A percentile compares a stretch with the other conserved stretches of the same genome.
Conservation (phyloP, 345 rosid genomes). For the Salix udensis region DNA sequence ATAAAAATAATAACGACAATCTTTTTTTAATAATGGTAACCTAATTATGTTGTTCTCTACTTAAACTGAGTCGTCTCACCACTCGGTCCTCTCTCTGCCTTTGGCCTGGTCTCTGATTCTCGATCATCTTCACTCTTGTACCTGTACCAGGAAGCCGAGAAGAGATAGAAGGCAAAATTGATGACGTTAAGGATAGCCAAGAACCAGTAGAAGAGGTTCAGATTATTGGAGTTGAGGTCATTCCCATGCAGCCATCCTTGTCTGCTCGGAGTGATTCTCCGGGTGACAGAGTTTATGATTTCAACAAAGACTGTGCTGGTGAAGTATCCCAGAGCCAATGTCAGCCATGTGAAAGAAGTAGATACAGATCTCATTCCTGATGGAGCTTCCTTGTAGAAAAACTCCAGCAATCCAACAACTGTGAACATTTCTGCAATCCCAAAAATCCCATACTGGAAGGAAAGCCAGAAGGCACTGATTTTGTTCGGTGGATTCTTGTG, state of each 20-base stretch:
- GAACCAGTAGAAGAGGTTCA: slow-evolving; percentile 37
- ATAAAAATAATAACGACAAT: too few relatives aligned
- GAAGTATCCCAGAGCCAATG: slow-evolving; percentile 35
- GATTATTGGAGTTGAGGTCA: slow-evolving; percentile 25
- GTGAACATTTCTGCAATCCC: slow-evolving; percentile 44
- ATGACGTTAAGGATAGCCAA: slow-evolving; percentile 26
- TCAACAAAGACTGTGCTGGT: slow-evolving; percentile 25
- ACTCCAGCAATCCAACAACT: slow-evolving; percentile 33
- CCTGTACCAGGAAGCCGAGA: slow-evolving; percentile 36
- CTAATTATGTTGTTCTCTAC: neutral
- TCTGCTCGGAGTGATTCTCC: neutral
- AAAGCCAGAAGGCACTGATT: slow-evolving; percentile 37
- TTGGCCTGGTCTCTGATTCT: neutral
- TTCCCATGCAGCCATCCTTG: slow-evolving; percentile 32
- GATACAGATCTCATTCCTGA: slow-evolving; percentile 34
- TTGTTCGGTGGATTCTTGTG: slow-evolving; percentile 4
- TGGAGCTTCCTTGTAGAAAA: slow-evolving; percentile 36
- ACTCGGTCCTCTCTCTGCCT: neutral
- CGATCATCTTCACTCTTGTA: slow-evolving; percentile 16
- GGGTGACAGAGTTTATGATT: slow-evolving; percentile 18
- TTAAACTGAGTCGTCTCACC: neutral
- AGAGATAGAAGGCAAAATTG: slow-evolving; percentile 28
- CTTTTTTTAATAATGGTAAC: too few relatives aligned
- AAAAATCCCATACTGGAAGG: slow-evolving; percentile 29
- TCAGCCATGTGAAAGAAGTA: slow-evolving; percentile 32